phyloP scores from a whole-genome alignment of 2,329 filamentous ascomycete species.

The Cadophora sp. region DNA sequence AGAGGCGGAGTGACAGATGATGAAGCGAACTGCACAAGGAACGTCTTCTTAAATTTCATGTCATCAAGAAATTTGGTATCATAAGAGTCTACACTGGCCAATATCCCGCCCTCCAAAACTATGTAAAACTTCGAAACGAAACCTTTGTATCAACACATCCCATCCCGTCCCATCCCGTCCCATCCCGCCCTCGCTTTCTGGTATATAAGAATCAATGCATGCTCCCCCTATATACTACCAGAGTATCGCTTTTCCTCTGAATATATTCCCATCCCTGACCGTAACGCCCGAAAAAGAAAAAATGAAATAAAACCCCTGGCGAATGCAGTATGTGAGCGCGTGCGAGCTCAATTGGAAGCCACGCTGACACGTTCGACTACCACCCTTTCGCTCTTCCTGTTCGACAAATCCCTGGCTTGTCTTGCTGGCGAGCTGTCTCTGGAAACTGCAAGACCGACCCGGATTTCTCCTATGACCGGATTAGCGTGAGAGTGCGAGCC shows the following conservation, averaged over 20 bases:
- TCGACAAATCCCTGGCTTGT: slow-evolving; percentile 44
- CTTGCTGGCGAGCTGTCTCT: slow-evolving; percentile 8
- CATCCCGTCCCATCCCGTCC: no score
- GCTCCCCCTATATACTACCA: slow-evolving; percentile 24
- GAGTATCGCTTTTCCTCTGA: slow-evolving; percentile 20
- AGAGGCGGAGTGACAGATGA: no score
- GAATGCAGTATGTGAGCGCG: neutral
- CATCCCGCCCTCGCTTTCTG: neutral
- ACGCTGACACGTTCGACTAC: slow-evolving; percentile 52
- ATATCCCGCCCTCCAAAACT: neutral
- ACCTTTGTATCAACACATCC: neutral
- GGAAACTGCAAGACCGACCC: slow-evolving; percentile 40
- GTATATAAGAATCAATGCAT: slow-evolving; percentile 6
- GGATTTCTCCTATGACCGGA: slow-evolving; percentile 30
- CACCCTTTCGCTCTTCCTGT: slow-evolving; percentile 60
- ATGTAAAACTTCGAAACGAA: neutral
- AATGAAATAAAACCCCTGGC: neutral
- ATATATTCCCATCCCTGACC: neutral
- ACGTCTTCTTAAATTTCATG: no score
- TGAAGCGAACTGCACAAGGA: no score
- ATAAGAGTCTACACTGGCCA: neutral
- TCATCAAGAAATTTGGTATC: neutral
- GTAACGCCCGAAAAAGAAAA: no score
- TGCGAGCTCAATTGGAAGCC: slow-evolving; percentile 20
- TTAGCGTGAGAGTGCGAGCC: neutral